Evolutionary conservation across 495 filamentous ascomycete species (phyloP).

Genomic region (Xylaria bambusicola): DNA sequence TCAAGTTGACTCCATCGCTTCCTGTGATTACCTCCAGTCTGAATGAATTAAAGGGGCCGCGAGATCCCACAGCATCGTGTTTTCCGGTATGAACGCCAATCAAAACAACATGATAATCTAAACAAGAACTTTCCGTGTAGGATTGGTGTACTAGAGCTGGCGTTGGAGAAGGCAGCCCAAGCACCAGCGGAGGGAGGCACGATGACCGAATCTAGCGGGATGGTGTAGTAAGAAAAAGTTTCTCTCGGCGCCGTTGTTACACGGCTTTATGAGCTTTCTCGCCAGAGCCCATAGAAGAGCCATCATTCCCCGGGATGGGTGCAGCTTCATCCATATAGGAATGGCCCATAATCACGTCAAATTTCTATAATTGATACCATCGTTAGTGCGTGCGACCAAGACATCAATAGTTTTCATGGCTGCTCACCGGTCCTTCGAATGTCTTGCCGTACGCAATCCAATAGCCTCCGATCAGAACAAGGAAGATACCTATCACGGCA

Average conservation of each 20-base stretch:
- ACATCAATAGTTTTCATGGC: background rate
- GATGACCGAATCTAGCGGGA: background rate
- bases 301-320: background rate
- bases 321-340: background rate
- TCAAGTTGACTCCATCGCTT: no score
- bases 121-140: no score
- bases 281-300: slow-evolving; percentile 1
- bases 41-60: no score
- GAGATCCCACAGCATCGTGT: no score
- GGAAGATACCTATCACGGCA: slow-evolving; percentile 39
- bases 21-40: no score
- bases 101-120: no score
- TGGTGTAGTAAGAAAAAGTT: background rate
- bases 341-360: slow-evolving; percentile 21
- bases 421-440: slow-evolving; percentile 37
- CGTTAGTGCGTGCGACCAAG: background rate
- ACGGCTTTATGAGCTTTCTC: slow-evolving; percentile 7
- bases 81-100: no score
- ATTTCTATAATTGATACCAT: slow-evolving; percentile 6
- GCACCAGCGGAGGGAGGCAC: background rate
- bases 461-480: slow-evolving; percentile 30
- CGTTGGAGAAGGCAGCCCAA: no score
- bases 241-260: background rate
- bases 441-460: slow-evolving; percentile 31
- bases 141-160: no score